Percentiles rank a stretch among this genome's conserved stretches.
These are phyloP conservation scores for Kluyveromyces nonfermentans DNA, from an alignment of 805 yeast species.

Conservation along the genomic window DNA sequence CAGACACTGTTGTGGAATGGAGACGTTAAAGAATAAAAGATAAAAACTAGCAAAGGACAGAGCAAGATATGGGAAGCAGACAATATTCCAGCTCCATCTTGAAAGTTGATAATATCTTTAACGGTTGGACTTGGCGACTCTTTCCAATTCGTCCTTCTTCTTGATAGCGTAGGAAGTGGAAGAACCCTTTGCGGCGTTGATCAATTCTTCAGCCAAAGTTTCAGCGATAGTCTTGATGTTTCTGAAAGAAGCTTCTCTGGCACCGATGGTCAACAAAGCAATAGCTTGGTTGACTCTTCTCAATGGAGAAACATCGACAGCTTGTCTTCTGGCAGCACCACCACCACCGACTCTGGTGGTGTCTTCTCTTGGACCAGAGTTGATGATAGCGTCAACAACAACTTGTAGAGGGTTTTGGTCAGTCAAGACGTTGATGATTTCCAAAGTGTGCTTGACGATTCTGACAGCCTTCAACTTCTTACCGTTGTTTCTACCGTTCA, in stretches of 20 bases:
- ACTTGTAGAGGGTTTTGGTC: slow-evolving; percentile 99
- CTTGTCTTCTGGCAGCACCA: slow-evolving; percentile 99
- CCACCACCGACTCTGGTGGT: slow-evolving; percentile 99
- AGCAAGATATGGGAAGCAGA: not conserved
- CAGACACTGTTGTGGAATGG: slow-evolving; percentile 13
- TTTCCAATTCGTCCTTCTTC: slow-evolving; percentile 99
- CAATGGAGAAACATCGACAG: slow-evolving; percentile 99
- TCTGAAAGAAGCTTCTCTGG: slow-evolving; percentile 99
- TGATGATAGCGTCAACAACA: slow-evolving; percentile 96
- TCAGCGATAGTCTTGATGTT: slow-evolving; percentile 99
- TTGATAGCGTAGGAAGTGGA: slow-evolving; percentile 99
- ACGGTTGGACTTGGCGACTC: slow-evolving; percentile 99
- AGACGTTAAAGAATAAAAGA: slow-evolving; percentile 16
- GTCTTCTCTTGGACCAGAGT: slow-evolving; percentile 99
- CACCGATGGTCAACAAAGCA: slow-evolving; percentile 97
- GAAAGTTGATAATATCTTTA: slow-evolving; percentile 35
- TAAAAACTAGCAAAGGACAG: slow-evolving; percentile 7
- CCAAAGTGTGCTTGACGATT: slow-evolving; percentile 98
- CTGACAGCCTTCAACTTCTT: slow-evolving; percentile 99
- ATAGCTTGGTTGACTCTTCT: slow-evolving; percentile 99
- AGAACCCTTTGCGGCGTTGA: slow-evolving; percentile 99
- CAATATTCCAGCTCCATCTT: not conserved
- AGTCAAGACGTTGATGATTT: slow-evolving; percentile 92
- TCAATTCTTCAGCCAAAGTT: slow-evolving; percentile 99
- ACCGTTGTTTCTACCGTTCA: slow-evolving; percentile 99